These are phyloP conservation scores for Psilocybe subaeruginosa DNA, from an alignment of 768 basidiomycete genomes.

Conservation along the genomic window DNA sequence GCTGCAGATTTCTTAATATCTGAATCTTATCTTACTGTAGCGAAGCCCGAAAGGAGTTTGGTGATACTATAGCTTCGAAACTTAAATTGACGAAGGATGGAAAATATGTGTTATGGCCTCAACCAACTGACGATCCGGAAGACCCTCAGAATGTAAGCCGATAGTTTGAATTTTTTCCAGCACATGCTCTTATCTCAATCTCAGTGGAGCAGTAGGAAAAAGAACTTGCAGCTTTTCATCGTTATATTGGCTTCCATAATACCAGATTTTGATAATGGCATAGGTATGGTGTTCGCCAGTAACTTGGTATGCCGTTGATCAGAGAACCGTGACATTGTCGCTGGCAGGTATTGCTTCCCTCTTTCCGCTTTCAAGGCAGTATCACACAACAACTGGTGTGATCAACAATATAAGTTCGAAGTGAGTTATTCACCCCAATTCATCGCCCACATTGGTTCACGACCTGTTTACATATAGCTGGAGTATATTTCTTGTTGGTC, in stretches of 20 bases:
- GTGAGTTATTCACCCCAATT: constrained; percentile 25
- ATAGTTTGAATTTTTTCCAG: background rate
- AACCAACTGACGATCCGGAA: constrained; percentile 61
- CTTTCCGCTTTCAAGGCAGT: constrained; percentile 60
- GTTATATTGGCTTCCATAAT: constrained; percentile 67
- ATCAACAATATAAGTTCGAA: constrained; percentile 70
- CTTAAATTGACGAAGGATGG: constrained; percentile 64
- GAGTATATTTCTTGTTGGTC: constrained; percentile 67
- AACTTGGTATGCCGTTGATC: background rate
- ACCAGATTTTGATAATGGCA: constrained; percentile 69
- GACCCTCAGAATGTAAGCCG: constrained; percentile 58
- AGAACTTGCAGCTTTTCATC: constrained; percentile 59
- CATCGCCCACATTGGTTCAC: constrained; percentile 1
- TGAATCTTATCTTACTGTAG: constrained; percentile 28
- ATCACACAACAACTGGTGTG: constrained; percentile 52
- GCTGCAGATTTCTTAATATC: background rate
- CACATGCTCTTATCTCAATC: background rate
- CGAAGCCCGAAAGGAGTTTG: constrained; percentile 67
- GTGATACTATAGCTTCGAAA: constrained; percentile 51
- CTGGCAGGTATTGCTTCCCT: constrained; percentile 60
- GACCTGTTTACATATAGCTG: constrained; percentile 42
- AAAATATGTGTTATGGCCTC: constrained; percentile 68
- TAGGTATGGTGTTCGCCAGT: constrained; percentile 38
- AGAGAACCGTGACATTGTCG: background rate
- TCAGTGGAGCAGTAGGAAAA: constrained; percentile 52